phyloP scores from a whole-genome alignment of 2,329 filamentous ascomycete genomes.

The Aphanocladium album region DNA sequence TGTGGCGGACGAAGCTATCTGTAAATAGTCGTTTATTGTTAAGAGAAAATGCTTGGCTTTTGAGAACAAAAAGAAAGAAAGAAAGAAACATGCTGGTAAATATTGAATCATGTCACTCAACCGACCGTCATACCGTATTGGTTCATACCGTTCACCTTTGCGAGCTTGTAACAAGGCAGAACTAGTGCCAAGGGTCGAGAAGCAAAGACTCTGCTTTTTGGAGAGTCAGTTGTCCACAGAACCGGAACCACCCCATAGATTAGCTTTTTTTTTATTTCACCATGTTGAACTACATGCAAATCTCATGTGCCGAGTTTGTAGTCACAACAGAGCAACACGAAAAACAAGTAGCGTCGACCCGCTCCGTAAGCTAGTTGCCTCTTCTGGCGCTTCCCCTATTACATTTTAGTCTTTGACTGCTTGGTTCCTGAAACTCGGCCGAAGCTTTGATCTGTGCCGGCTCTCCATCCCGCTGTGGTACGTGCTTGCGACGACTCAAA shows the following conservation, averaged over 20 bases:
- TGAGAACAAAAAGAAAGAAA: not conserved
- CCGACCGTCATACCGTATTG: not conserved
- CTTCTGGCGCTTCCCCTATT: slow-evolving; percentile 1
- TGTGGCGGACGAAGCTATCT: not conserved
- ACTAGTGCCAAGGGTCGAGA: too few species aligned
- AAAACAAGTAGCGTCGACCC: slow-evolving; percentile 1
- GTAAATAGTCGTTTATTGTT: not conserved
- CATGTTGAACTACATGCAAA: not conserved
- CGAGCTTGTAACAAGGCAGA: not conserved
- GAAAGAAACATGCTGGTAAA: not conserved
- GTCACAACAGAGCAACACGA: not conserved
- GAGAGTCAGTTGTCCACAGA: not conserved
- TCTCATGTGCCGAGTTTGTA: not conserved
- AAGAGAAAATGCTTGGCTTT: not conserved
- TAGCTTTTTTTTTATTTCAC: not conserved
- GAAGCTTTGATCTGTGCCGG: not conserved
- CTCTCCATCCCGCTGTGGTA: not conserved
- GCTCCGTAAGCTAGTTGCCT: slow-evolving; percentile 2
- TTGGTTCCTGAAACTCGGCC: not conserved
- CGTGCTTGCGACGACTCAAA: not conserved
- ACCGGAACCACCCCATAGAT: not conserved
- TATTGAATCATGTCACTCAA: too few species aligned
- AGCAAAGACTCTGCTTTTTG: too few species aligned
- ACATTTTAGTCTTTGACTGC: not conserved
- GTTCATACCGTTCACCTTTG: not conserved